Evolutionary conservation across 352 stramenopile species (phyloP).

Genomic region (Peronosclerospora sorghi): DNA sequence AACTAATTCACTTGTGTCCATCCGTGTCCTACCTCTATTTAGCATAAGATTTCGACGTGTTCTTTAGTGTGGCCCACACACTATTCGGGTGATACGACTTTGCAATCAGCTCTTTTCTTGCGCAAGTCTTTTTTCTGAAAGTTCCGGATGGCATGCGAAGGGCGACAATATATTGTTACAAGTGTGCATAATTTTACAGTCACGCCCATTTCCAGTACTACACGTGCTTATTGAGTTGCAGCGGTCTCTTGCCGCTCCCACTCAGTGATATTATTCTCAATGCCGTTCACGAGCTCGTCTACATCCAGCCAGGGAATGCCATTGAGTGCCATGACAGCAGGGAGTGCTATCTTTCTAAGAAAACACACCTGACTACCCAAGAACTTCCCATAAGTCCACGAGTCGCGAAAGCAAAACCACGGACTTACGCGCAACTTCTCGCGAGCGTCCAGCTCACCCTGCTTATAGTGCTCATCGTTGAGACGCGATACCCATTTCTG

Average conservation of each 20-base stretch:
- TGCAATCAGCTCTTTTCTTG: too few species aligned
- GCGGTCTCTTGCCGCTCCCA: slow-evolving; percentile 30
- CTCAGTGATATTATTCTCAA: slow-evolving; percentile 47
- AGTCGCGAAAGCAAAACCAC: slow-evolving; percentile 40
- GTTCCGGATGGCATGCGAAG: too few species aligned
- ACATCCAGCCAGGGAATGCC: slow-evolving; percentile 52
- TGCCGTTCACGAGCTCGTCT: slow-evolving; percentile 35
- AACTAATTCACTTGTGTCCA: too few species aligned
- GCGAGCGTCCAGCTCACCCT: slow-evolving; percentile 51
- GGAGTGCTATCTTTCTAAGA: slow-evolving; percentile 40
- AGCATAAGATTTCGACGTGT: too few species aligned
- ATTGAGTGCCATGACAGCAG: slow-evolving; percentile 44
- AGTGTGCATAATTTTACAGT: slow-evolving; percentile 26
- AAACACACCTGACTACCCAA: slow-evolving; percentile 50
- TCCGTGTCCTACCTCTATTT: too few species aligned
- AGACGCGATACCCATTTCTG: slow-evolving; percentile 66
- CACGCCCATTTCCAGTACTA: slow-evolving; percentile 18
- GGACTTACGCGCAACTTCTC: slow-evolving; percentile 30
- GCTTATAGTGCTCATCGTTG: slow-evolving; percentile 56
- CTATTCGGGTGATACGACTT: too few species aligned
- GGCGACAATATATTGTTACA: slow-evolving; percentile 20
- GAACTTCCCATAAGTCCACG: slow-evolving; percentile 40
- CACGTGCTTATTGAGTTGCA: slow-evolving; percentile 7
- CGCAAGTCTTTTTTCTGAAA: too few species aligned
- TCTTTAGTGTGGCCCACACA: too few species aligned